These are phyloP conservation scores for Luvunga scandens DNA, from an alignment of 345 rosid genomes.

Conservation along the genomic window DNA sequence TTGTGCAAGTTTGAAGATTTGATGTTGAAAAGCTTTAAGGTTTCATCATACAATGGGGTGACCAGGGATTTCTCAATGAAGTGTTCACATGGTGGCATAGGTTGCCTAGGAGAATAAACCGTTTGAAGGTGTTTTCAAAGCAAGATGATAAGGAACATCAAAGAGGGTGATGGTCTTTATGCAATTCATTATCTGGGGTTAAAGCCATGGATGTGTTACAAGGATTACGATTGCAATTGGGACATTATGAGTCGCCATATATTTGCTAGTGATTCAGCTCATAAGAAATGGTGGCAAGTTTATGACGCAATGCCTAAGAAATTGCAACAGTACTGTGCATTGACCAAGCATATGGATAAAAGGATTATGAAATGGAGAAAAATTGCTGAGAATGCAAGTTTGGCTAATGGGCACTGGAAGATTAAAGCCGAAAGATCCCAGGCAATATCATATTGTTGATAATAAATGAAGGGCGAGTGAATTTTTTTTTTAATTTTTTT, in stretches of 20 bases:
- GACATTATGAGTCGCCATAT: conserved; percentile 28
- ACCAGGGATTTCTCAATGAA: conserved; percentile 86
- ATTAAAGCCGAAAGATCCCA: conserved; percentile 51
- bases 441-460: conserved; percentile 32
- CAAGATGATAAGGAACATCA: conserved; percentile 10
- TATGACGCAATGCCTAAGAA: conserved; percentile 57
- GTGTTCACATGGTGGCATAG: conserved; percentile 89
- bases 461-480: background rate
- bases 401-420: conserved; percentile 65
- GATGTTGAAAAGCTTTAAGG: conserved; percentile 35
- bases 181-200: conserved; percentile 69
- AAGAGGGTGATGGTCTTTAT: conserved; percentile 13
- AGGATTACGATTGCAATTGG: conserved; percentile 95
- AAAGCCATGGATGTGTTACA: conserved; percentile 94
- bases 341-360: conserved; percentile 33
- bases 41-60: conserved; percentile 82
- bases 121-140: conserved; percentile 37
- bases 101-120: conserved; percentile 48
- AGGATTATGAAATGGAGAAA: conserved; percentile 64
- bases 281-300: conserved; percentile 67
- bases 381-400: conserved; percentile 36
- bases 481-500: no score
- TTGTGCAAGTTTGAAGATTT: conserved; percentile 56
- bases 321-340: conserved; percentile 54
- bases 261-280: conserved; percentile 71